Conservation (phyloP, 768 basidiomycete genomes). For the Neoboletus magnificus region DNA sequence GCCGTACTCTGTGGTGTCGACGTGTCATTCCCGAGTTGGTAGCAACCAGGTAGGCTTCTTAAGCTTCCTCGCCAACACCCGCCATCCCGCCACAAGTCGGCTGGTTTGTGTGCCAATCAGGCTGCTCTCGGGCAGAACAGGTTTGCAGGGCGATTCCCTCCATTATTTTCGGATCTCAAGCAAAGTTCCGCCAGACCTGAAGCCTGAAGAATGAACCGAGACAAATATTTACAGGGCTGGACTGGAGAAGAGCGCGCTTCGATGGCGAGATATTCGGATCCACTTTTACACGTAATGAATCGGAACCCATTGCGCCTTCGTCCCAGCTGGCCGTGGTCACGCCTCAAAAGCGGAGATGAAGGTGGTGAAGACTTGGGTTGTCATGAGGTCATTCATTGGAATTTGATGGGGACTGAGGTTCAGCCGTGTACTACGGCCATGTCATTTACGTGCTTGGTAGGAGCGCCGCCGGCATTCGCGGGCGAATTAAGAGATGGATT, state of each 20-base stretch:
- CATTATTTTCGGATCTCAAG: background rate
- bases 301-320: background rate
- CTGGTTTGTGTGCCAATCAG: background rate
- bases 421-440: too few species aligned
- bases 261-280: background rate
- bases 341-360: slow-evolving; percentile 2
- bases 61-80: background rate
- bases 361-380: background rate
- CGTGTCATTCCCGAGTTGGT: background rate
- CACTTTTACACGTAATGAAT: background rate
- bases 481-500: background rate
- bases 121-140: background rate
- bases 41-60: background rate
- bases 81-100: background rate
- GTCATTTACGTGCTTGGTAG: background rate
- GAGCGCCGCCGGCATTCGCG: background rate
- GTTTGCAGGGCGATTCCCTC: background rate
- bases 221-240: background rate
- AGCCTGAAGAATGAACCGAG: background rate
- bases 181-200: background rate
- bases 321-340: background rate
- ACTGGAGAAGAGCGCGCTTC: background rate
- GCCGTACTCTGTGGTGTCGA: background rate
- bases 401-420: background rate
- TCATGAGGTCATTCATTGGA: background rate